Evolutionary conservation across 2,329 filamentous ascomycete species (phyloP).

Genomic region (Calonectria pauciramosa): DNA sequence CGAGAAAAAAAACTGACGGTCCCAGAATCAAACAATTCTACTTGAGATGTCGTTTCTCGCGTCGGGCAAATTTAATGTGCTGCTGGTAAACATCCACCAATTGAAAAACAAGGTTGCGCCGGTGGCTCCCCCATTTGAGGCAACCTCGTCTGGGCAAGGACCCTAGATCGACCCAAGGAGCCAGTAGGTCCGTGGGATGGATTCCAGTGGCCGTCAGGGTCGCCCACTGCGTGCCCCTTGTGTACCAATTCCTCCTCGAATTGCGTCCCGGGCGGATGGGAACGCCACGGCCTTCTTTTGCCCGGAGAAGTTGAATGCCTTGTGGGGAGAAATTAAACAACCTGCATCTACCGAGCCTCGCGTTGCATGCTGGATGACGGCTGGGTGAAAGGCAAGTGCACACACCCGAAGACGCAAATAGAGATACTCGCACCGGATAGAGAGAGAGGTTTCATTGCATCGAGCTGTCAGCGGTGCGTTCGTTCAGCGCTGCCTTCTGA

Average conservation of each 20-base stretch:
- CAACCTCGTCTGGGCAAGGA: conserved; percentile 23
- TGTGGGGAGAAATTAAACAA: neutral
- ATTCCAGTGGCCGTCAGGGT: conserved; percentile 21
- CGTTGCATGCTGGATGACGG: neutral
- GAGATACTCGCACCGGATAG: neutral
- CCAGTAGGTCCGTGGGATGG: conserved; percentile 19
- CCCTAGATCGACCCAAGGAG: conserved; percentile 23
- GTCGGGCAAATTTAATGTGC: conserved; percentile 15
- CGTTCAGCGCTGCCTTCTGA: neutral
- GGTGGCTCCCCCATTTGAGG: neutral
- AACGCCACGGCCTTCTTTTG: neutral
- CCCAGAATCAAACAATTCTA: neutral
- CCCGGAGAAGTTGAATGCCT: neutral
- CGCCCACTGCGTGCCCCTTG: neutral
- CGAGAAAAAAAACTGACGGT: neutral
- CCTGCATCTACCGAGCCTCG: neutral
- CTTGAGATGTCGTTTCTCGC: conserved; percentile 7
- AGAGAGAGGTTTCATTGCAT: neutral
- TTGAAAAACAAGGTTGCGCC: conserved; percentile 17
- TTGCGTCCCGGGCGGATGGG: neutral
- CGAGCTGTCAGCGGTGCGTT: neutral
- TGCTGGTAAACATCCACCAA: conserved; percentile 18
- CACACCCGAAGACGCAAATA: neutral
- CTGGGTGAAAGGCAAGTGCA: neutral
- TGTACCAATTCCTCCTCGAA: neutral